phyloP scores from a whole-genome alignment of 306 rosid genomes.

The Vigna nakashimae region DNA sequence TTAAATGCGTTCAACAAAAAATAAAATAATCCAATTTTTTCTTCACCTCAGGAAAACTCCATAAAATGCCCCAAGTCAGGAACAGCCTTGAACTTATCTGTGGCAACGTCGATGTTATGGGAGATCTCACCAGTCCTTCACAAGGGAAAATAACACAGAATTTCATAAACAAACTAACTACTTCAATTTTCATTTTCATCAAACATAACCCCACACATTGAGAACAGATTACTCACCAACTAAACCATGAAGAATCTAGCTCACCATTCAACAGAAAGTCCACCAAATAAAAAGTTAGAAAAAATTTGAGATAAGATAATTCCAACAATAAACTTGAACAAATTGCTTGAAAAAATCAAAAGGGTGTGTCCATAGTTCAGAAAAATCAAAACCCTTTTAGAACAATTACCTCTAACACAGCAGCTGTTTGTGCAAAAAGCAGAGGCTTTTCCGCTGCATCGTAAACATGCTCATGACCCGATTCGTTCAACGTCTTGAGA shows the following conservation, averaged over 20 bases:
- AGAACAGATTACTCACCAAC: conserved; percentile 67
- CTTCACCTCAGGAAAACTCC: conserved; percentile 74
- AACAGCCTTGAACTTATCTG: conserved; percentile 80
- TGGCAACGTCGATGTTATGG: conserved; percentile 82
- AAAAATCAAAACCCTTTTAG: conserved; percentile 15
- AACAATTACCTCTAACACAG: conserved; percentile 69
- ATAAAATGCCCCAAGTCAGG: conserved; percentile 82
- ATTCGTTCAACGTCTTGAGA: conserved; percentile 65
- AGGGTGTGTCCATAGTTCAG: conserved; percentile 28
- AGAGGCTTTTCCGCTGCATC: conserved; percentile 74
- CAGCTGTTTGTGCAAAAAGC: conserved; percentile 80
- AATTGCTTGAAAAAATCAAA: conserved; percentile 36
- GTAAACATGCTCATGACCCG: conserved; percentile 74
- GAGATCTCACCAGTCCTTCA: conserved; percentile 87
- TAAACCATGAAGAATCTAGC: conserved; percentile 86
- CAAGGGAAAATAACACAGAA: neutral
- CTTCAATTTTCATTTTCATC: conserved; percentile 7
- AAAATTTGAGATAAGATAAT: conserved; percentile 13
- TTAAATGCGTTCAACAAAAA: conserved; percentile 4
- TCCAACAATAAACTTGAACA: neutral
- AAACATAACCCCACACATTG: neutral
- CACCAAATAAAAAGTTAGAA: neutral
- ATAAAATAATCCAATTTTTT: neutral
- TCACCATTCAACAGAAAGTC: conserved; percentile 39
- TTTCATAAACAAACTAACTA: conserved; percentile 14